Base-by-base conservation (phyloP, 805 yeast genomes). In the Debaryomyces hansenii region DNA sequence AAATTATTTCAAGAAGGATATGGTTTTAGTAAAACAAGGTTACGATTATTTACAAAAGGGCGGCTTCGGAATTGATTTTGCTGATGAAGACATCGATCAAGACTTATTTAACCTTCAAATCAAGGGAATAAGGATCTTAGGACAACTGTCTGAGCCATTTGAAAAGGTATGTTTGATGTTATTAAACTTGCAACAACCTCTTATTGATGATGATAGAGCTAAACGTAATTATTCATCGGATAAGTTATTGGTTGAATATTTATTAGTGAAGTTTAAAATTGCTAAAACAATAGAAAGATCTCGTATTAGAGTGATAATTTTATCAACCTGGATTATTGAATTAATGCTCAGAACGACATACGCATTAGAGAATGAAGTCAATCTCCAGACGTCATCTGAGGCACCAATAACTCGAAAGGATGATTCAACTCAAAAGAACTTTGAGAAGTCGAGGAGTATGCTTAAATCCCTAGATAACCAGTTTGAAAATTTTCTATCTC, bases 241-340 rank as follows among this genome's bases (percentile, higher is more conserved):
- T 32, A 59, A 46, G 38, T 51, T 72, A 10, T 53, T 72, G 40
- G 49, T 68, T 11, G 73, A 64, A 42, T 72, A 70, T 43, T 53
- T 72, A n/a, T 44, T 59, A 27, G 58, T 55, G 5, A 72, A 70
- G 44, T 66, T 63, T 41, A 49, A 51, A 4, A 51, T 52, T 8
- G 58, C 63, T 4, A 62, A 60, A 43, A 51, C 46, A 4, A 41
- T 42, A 5, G 68, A 64, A 24, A 64, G 55, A 36, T 69, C 63
- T 43, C 59, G 53, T 27, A 59, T 69, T 12, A 56, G 62, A 45
- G 67, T 75, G 18, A 68, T 70, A 0, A 71, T 85, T 47, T 58
- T 87, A 12, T 77, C 84, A 10, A 75, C 83, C 51, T 85, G 90
- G 90, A 74, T 85, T 16, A 76, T 82, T 2, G 87, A 85, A 61